Evolutionary conservation across 768 basidiomycete genomes (phyloP).

Genomic region (Phlegmacium glaucopus): DNA sequence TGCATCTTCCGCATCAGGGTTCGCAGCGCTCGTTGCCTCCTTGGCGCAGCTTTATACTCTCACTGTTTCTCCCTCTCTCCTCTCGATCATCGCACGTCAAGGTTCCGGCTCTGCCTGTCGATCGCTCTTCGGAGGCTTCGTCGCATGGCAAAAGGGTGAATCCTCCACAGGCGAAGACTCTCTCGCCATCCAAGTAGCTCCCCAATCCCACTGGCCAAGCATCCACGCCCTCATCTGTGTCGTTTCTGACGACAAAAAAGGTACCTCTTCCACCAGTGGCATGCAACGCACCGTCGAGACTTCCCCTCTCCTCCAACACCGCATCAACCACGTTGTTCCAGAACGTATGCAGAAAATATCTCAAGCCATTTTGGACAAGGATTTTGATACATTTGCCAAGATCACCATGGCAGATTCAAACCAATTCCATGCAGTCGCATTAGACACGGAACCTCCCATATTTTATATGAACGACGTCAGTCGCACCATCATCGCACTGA

Average conservation of each 20-base stretch:
- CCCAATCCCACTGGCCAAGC: slow-evolving; percentile 87
- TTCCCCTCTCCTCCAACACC: slow-evolving; percentile 80
- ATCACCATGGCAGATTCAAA: slow-evolving; percentile 98
- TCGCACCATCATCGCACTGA: slow-evolving; percentile 84
- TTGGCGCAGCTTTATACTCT: slow-evolving; percentile 85
- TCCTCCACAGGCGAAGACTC: slow-evolving; percentile 76
- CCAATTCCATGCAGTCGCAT: slow-evolving; percentile 96
- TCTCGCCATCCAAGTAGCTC: slow-evolving; percentile 82
- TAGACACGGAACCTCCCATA: slow-evolving; percentile 96
- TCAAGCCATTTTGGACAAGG: slow-evolving; percentile 70
- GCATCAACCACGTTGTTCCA: slow-evolving; percentile 85
- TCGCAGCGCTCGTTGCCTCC: slow-evolving; percentile 91
- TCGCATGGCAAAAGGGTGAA: slow-evolving; percentile 87
- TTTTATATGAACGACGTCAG: slow-evolving; percentile 99
- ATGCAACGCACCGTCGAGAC: slow-evolving; percentile 99
- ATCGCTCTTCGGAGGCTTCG: slow-evolving; percentile 95
- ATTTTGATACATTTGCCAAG: slow-evolving; percentile 86
- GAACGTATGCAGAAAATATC: slow-evolving; percentile 79
- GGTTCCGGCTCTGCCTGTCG: slow-evolving; percentile 98
- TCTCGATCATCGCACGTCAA: slow-evolving; percentile 94
- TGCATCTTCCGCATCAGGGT: slow-evolving; percentile 95
- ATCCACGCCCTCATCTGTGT: slow-evolving; percentile 98
- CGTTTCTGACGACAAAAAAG: slow-evolving; percentile 94
- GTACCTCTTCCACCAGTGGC: slow-evolving; percentile 89
- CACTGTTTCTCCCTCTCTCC: slow-evolving; percentile 69